phyloP scores from a whole-genome alignment of 2,329 filamentous ascomycete genomes.

The Aspergillus niger region DNA sequence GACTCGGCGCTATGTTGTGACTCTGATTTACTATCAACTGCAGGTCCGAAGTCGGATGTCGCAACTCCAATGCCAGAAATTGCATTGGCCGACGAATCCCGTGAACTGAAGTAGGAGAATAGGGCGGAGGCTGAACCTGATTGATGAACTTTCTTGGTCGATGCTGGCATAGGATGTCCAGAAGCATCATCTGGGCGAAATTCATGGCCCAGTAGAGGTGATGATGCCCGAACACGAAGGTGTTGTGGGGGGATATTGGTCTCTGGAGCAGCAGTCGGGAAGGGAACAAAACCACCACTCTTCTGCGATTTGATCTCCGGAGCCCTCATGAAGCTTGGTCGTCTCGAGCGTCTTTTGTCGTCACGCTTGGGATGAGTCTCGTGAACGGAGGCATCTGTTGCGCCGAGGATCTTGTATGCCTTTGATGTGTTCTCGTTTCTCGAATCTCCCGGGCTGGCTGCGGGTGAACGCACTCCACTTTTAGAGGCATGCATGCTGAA shows the following conservation, averaged over 20 bases:
- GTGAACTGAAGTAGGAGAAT: slow-evolving; percentile 50
- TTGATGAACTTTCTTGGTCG: slow-evolving; percentile 41
- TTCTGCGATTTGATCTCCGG: slow-evolving; percentile 39
- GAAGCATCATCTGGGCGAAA: slow-evolving; percentile 33
- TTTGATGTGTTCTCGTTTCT: slow-evolving; percentile 30
- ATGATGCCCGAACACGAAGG: slow-evolving; percentile 48
- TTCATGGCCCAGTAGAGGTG: slow-evolving; percentile 47
- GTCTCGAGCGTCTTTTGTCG: slow-evolving; percentile 27
- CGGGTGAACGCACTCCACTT: slow-evolving; percentile 11
- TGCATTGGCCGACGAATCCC: slow-evolving; percentile 42
- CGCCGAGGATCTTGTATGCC: slow-evolving; percentile 36
- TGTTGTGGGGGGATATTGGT: slow-evolving; percentile 26
- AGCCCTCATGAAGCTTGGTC: slow-evolving; percentile 45
- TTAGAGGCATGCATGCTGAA: slow-evolving; percentile 22
- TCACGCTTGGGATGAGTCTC: slow-evolving; percentile 26
- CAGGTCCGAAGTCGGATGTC: slow-evolving; percentile 8
- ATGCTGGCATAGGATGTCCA: slow-evolving; percentile 34
- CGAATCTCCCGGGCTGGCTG: slow-evolving; percentile 20
- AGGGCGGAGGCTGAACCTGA: slow-evolving; percentile 50
- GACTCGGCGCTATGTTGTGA: slow-evolving; percentile 22
- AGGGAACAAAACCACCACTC: slow-evolving; percentile 27
- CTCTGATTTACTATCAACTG: slow-evolving; percentile 11
- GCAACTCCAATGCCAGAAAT: slow-evolving; percentile 27
- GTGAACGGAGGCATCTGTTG: slow-evolving; percentile 29
- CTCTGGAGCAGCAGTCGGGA: slow-evolving; percentile 27